phyloP scores from a whole-genome alignment of 1,284 basidiomycete species.

The Pseudozyma flocculosa region DNA sequence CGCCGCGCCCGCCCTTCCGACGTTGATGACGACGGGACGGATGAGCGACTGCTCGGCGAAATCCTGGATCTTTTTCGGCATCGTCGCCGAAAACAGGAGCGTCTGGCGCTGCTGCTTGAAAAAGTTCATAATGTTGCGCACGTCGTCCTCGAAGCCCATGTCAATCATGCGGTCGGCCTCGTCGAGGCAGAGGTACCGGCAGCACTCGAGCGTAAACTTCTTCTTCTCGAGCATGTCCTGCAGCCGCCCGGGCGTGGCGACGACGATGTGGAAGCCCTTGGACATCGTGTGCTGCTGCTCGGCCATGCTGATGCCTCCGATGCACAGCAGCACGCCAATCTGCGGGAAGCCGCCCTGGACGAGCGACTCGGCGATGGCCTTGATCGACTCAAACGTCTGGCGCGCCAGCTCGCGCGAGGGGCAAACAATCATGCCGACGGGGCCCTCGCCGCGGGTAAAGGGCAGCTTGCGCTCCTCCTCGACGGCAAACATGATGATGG shows the following conservation, averaged over 20 bases:
- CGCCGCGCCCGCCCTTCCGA: conserved; percentile 95
- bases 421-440: conserved; percentile 90
- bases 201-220: conserved; percentile 80
- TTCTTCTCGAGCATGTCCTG: conserved; percentile 76
- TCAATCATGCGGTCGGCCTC: conserved; percentile 99
- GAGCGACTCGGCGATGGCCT: conserved; percentile 79
- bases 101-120: conserved; percentile 97
- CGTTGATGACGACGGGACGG: conserved; percentile 89
- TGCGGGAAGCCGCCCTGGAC: conserved; percentile 81
- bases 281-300: conserved; percentile 87
- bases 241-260: conserved; percentile 68
- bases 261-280: conserved; percentile 90
- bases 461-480: conserved; percentile 87
- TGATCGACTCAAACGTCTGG: conserved; percentile 92
- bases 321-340: conserved; percentile 74
- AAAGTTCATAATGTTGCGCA: conserved; percentile 96
- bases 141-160: conserved; percentile 97
- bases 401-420: conserved; percentile 55
- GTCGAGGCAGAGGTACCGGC: conserved; percentile 88
- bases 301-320: conserved; percentile 96
- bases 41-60: conserved; percentile 95
- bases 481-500: conserved; percentile 67
- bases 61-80: conserved; percentile 98
- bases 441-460: conserved; percentile 88
- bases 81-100: conserved; percentile 94